Percentiles rank a stretch among this genome's conserved stretches.
These are phyloP conservation scores for Elsinoe ampelina DNA, from an alignment of 2,329 filamentous ascomycete genomes.

Conservation along the genomic window DNA sequence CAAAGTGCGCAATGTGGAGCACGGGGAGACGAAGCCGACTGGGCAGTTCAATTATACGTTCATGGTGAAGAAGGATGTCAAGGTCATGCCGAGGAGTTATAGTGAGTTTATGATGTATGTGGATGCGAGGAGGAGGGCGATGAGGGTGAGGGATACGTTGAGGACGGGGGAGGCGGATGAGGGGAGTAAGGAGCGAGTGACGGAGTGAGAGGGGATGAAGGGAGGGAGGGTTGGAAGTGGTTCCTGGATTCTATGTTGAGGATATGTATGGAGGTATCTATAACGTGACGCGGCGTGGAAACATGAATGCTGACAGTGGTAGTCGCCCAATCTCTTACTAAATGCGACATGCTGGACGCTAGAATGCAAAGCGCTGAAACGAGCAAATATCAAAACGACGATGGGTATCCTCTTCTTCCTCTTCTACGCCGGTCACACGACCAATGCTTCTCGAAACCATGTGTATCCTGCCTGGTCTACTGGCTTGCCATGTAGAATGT, in stretches of 20 bases:
- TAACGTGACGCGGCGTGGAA: not conserved
- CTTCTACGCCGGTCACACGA: not conserved
- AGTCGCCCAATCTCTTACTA: not conserved
- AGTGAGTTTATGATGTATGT: slow-evolving; percentile 57
- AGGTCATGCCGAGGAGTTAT: slow-evolving; percentile 56
- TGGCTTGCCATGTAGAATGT: not conserved
- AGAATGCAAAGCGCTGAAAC: slow-evolving; percentile 3
- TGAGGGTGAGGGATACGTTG: slow-evolving; percentile 40
- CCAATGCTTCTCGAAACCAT: not conserved
- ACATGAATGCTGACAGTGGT: not conserved
- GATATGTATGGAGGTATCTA: not conserved
- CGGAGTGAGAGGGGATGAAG: slow-evolving; percentile 19
- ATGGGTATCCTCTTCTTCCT: not conserved
- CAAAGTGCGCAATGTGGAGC: slow-evolving; percentile 63
- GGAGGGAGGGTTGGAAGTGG: not conserved
- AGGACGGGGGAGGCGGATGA: slow-evolving; percentile 24
- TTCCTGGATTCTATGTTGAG: not conserved
- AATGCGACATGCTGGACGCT: slow-evolving; percentile 2
- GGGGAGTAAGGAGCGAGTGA: slow-evolving; percentile 23
- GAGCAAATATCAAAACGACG: not conserved
- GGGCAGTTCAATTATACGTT: slow-evolving; percentile 73
- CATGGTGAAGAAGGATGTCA: slow-evolving; percentile 53
- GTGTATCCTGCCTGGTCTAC: too few species aligned
- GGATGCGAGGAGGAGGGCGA: slow-evolving; percentile 49
- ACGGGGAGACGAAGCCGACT: slow-evolving; percentile 56